Percentiles rank a stretch among this genome's conserved stretches.
Evolutionary conservation across 345 rosid species (phyloP).

Genomic region (Eucalyptus dawsonii): DNA sequence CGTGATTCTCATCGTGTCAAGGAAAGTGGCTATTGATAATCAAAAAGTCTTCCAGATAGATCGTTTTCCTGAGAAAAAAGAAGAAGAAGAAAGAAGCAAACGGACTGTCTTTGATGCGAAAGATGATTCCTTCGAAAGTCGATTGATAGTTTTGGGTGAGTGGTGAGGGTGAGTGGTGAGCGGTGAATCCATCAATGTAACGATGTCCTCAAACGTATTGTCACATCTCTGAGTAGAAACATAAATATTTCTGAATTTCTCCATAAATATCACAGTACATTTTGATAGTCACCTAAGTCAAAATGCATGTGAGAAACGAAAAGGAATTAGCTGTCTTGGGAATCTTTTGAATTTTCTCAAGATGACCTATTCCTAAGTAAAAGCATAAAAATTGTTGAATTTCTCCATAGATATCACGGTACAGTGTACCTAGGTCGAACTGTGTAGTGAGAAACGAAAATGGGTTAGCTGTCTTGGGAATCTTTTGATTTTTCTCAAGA

Average conservation of each 20-base stretch:
- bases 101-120: background rate
- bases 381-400: background rate
- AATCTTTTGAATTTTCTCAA: background rate
- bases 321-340: background rate
- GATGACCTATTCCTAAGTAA: background rate
- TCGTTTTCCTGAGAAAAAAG: background rate
- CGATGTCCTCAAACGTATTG: background rate
- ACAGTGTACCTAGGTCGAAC: background rate
- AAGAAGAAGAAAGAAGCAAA: background rate
- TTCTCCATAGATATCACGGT: background rate
- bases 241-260: background rate
- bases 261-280: background rate
- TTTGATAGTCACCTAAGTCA: background rate
- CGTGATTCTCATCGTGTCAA: background rate
- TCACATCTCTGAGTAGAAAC: background rate
- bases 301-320: background rate
- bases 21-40: background rate
- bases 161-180: no score
- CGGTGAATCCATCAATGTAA: background rate
- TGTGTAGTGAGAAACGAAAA: background rate
- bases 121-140: background rate
- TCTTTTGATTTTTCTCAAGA: background rate
- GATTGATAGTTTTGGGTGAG: background rate
- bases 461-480: background rate
- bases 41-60: background rate